These are phyloP conservation scores for Malus asiatica DNA, from an alignment of 306 rosid genomes.

Conservation along the genomic window DNA sequence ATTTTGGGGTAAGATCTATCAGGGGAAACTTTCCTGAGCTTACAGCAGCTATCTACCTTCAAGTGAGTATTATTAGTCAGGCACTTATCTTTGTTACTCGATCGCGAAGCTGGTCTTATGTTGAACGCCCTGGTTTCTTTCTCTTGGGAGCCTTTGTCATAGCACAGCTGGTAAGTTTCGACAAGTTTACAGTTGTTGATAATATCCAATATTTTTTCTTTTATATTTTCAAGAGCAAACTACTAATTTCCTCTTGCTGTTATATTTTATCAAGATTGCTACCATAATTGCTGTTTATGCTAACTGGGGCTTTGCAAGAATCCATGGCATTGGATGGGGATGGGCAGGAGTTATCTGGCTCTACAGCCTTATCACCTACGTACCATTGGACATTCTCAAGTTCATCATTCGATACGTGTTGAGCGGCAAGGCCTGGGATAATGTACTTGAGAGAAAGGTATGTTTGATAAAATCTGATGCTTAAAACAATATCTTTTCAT, in stretches of 20 bases:
- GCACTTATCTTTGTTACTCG: slow-evolving; percentile 92
- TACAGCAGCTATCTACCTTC: slow-evolving; percentile 83
- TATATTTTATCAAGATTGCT: slow-evolving; percentile 36
- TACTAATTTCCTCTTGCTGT: not conserved
- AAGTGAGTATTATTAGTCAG: slow-evolving; percentile 82
- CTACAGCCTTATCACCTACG: slow-evolving; percentile 60
- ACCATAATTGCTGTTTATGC: slow-evolving; percentile 75
- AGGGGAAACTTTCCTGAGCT: slow-evolving; percentile 36
- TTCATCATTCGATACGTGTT: slow-evolving; percentile 57
- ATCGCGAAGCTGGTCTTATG: slow-evolving; percentile 74
- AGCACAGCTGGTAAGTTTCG: slow-evolving; percentile 65
- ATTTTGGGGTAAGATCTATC: slow-evolving; percentile 62
- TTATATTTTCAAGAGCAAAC: not conserved
- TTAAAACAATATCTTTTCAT: not conserved
- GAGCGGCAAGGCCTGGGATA: slow-evolving; percentile 87
- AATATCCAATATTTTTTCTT: not conserved
- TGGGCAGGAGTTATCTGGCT: slow-evolving; percentile 92
- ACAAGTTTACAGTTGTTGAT: not conserved
- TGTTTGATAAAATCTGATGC: not conserved
- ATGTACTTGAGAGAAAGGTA: slow-evolving; percentile 57
- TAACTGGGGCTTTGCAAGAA: slow-evolving; percentile 61
- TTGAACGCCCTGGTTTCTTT: slow-evolving; percentile 75
- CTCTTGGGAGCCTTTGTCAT: slow-evolving; percentile 49
- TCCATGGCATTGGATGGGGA: slow-evolving; percentile 77
- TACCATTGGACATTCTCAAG: slow-evolving; percentile 68